A percentile compares a stretch with the other conserved stretches of the same genome.
These are phyloP conservation scores for Trypethelium eluteriae DNA, from an alignment of 495 filamentous ascomycete genomes.

Conservation along the genomic window DNA sequence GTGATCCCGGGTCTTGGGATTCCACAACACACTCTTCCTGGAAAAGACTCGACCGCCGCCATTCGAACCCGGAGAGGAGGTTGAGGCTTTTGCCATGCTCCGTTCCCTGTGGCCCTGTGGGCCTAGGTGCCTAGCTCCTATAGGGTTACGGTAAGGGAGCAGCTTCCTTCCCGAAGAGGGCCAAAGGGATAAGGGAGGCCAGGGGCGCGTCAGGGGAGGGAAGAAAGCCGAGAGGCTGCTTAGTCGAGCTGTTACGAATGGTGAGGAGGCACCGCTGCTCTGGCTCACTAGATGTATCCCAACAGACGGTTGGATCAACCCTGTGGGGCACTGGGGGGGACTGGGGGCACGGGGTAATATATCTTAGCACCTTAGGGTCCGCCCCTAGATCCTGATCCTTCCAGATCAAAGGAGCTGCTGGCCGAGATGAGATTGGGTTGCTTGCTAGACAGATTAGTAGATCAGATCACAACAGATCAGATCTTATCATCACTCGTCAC, in stretches of 20 bases:
- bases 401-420: no score
- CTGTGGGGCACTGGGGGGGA: neutral
- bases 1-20: neutral
- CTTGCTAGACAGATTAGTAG: neutral
- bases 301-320: neutral
- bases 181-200: neutral
- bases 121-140: no score
- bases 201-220: neutral
- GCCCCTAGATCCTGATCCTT: no score
- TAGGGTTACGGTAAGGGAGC: neutral
- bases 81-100: slow-evolving; percentile 9
- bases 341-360: no score
- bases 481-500: no score
- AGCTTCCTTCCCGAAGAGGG: neutral
- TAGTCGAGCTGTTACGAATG: neutral
- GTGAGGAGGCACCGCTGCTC: slow-evolving; percentile 3
- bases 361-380: no score
- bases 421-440: neutral
- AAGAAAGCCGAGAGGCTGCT: slow-evolving; percentile 5
- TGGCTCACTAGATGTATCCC: neutral
- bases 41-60: neutral
- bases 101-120: neutral
- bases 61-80: neutral
- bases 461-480: no score
- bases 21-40: slow-evolving; percentile 10